Base-by-base conservation (phyloP, 2,329 filamentous ascomycete genomes). In the Xylariaceae sp. region DNA sequence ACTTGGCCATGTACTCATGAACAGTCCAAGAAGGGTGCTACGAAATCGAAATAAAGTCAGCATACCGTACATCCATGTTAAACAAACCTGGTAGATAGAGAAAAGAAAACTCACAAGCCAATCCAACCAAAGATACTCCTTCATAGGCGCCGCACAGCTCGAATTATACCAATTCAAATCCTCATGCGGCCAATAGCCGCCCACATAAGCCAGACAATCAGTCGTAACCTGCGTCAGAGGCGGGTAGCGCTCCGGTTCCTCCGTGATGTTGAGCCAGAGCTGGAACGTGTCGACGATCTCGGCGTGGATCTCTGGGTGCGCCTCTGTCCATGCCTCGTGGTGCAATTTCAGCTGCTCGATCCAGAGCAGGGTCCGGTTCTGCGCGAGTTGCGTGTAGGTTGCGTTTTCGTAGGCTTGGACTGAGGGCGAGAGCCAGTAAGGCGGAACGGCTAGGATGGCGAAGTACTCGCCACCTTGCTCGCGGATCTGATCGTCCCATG, bases 1-100 rank as follows among this genome's bases (percentile, higher is more conserved):
- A 23, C 12, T 35, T 21, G 8, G 47, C 47, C 6, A 49, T 39
- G 34, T 45, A 29, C 21, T 45, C 35, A 21, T 45, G 42, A 14
- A 45, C 47, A 6, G 47, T 49, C 14, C 44, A 49, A 16, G 47
- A 45, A 6, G 47, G 47, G 42, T 49, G 47, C 47, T 49, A 43
- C n/a, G 21, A 25, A 6, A 5, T 4, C 7, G 16, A 8, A 23
- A 23, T 6, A 8, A 46, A 23, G n/a, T 32, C 6, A 34, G 25
- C 10, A 12, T 10, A 7, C n/a, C 20, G 14, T 4, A 3, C 12
- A 34, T 32, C 14, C 17, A 16, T 29, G 14, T 14, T 29, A 7
- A 29, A 14, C 11, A 14, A 6, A 19, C 21, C 6, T 3, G 19
- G 14, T 12, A 4, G 6, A 12, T 19, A 10, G 2, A 1, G 20